A percentile compares a stretch with the other conserved stretches of the same genome.
phyloP scores from a whole-genome alignment of 1,284 basidiomycete genomes.

The Leccinum pachyderme region DNA sequence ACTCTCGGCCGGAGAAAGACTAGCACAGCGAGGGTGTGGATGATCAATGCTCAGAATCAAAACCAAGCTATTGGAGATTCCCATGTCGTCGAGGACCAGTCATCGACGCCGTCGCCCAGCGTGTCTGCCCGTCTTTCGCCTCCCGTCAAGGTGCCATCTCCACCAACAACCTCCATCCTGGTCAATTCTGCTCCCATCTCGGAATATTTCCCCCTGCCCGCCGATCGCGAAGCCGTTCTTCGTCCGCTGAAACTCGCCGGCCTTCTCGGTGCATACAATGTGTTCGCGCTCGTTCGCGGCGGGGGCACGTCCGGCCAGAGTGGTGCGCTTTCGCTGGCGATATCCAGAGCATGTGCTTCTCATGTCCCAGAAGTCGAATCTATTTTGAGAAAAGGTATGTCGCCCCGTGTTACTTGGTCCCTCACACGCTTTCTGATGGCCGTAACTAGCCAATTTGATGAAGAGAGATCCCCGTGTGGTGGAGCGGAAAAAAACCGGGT shows the following conservation, averaged over 20 bases:
- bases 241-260: constrained; percentile 85
- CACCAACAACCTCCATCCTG: constrained; percentile 60
- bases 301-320: constrained; percentile 91
- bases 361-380: constrained; percentile 65
- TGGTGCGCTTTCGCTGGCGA: constrained; percentile 83
- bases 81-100: not conserved
- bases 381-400: constrained; percentile 72
- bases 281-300: constrained; percentile 86
- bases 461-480: constrained; percentile 96
- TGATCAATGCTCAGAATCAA: constrained; percentile 67
- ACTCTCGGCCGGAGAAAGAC: constrained; percentile 85
- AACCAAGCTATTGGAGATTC: not conserved
- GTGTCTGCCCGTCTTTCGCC: constrained; percentile 24
- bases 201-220: constrained; percentile 75
- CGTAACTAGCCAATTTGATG: constrained; percentile 71
- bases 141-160: constrained; percentile 18
- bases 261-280: constrained; percentile 88
- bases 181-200: constrained; percentile 83
- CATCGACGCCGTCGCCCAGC: constrained; percentile 4
- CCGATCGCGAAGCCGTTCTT: constrained; percentile 79
- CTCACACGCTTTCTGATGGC: not conserved
- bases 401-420: not conserved
- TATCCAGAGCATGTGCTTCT: constrained; percentile 78
- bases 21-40: constrained; percentile 88
- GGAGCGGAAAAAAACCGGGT: constrained; percentile 95